Base-by-base conservation (phyloP, 106 monocot genomes). In the Ottelia alismoides region DNA sequence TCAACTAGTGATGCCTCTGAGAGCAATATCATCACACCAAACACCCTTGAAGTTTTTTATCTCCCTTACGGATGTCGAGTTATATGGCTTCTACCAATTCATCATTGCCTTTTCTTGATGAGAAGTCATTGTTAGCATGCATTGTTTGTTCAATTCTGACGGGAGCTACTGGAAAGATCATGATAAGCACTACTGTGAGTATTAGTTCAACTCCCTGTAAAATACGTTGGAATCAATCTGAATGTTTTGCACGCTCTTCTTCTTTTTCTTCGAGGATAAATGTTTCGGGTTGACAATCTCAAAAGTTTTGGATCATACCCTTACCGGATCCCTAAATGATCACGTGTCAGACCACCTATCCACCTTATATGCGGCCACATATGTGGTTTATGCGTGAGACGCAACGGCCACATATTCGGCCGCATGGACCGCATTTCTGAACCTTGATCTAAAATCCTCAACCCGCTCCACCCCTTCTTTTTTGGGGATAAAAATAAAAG, bases 141-240 rank as follows among this genome's bases (percentile, higher is more conserved):
- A 89, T 96, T 59, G 96, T 88, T 31, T 89, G 96, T 61, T 78
- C 84, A 20, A 69, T 96, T 82, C 96, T 89, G 25, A 62, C 85
- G 56, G 84, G 76, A 62, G 65, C 74, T 58, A 74, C 63, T 66
- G 74, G 67, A 55, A 70, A 65, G 57, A 89, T 96, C 53, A 85
- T 67, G 56, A 96, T 96, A 35, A 82, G 85, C 52, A 75, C 82
- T 9, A 96, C 84, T 47, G 96, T 96, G 31, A 78, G 81, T 69
- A 2, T 45, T 44, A 11, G 26, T 23, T 49, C 20, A 49, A 20
- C n/a, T 22, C 19, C 48, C 20, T 49, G 5, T n/a, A 49, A 2
- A 2, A 18, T 49, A n/a, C n/a, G n/a, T n/a, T n/a, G n/a, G n/a
- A n/a, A n/a, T n/a, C n/a, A n/a, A n/a, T n/a, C n/a, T n/a, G n/a